Evolutionary conservation across 2,329 filamentous ascomycete species (phyloP), one percentile per base, ranked within the genome.

Genomic region (Trichophyton benhamiae): DNA sequence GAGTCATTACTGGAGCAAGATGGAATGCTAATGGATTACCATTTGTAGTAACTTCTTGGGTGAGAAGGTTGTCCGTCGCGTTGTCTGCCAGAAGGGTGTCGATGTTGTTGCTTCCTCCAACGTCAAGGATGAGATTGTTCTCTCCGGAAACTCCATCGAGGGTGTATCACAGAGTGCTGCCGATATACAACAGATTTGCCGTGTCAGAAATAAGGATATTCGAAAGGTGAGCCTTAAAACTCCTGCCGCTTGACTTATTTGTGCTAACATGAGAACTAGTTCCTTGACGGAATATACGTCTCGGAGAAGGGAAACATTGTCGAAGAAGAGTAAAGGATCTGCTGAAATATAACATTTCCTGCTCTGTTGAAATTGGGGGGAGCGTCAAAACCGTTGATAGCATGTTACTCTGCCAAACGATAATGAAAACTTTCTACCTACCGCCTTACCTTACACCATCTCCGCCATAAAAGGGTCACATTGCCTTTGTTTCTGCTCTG

Each of bases 141-240:
- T 99, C 72, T 82, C 77, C 70, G 94, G 94, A 74, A 99, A 96
- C 89, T 95, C 88, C 66, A 84, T 99, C 72, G 95, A 99, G 85
- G 86, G 86, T 77, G 94, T 99, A 69, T 99, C 94, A 74, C 94
- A 99, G 83, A 91, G 87, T 76, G 94, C 94, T 70, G 94, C 94
- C 80, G 94, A 99, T 79, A 96, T 99, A 79, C 94, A 99, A 85
- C 94, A 99, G 82, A 91, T 94, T 81, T 99, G 94, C 91, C 86
- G 86, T 82, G 94, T 99, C 80, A 87, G 91, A 80, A 99, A 99
- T 89, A 99, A 99, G 91, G 94, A 99, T 96, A 99, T 99, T 84
- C 91, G 95, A 83, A 96, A 96, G 88, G 88, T 91, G 61, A 58
- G 57, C 36, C 48, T 13, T 27, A 6, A 8, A 17, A 13, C 13